These are phyloP conservation scores for Penicillium tannophilum DNA, from an alignment of 495 filamentous ascomycete species.

Conservation along the genomic window DNA sequence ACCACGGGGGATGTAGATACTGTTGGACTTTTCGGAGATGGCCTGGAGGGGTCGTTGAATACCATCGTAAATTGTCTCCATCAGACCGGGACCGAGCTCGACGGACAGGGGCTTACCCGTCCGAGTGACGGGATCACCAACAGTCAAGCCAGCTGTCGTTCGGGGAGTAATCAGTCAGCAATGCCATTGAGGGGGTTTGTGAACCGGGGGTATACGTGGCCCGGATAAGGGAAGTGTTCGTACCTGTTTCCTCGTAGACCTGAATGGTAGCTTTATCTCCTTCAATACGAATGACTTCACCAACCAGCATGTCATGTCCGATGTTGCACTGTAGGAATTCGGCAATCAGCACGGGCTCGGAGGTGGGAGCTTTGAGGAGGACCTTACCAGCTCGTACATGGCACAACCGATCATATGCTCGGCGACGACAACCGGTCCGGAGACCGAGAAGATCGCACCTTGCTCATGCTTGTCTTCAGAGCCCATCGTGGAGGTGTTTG, in stretches of 20 bases:
- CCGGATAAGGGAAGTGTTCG: constrained; percentile 18
- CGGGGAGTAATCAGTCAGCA: constrained; percentile 17
- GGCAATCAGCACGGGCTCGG: constrained; percentile 11
- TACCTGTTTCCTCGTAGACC: constrained; percentile 98
- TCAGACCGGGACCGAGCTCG: constrained; percentile 93
- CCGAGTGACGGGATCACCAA: constrained; percentile 88
- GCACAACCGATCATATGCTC: constrained; percentile 99
- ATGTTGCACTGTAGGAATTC: constrained; percentile 67
- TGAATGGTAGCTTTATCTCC: constrained; percentile 95
- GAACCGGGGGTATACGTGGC: constrained; percentile 16
- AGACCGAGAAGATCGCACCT: constrained; percentile 56
- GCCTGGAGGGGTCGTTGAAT: constrained; percentile 92
- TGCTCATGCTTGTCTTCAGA: constrained; percentile 56
- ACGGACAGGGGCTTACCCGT: constrained; percentile 96
- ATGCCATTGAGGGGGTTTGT: constrained; percentile 20
- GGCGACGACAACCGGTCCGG: constrained; percentile 91
- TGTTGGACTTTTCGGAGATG: constrained; percentile 73
- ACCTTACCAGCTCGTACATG: constrained; percentile 94
- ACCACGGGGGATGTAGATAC: constrained; percentile 97
- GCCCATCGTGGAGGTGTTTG: constrained; percentile 59
- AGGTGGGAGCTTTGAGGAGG: constrained; percentile 15
- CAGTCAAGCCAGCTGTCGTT: constrained; percentile 80
- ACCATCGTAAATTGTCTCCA: constrained; percentile 99
- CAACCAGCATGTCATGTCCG: constrained; percentile 84
- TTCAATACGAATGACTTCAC: constrained; percentile 97